Conservation (phyloP, 352 stramenopile species). For the Pythium sukuiense region DNA sequence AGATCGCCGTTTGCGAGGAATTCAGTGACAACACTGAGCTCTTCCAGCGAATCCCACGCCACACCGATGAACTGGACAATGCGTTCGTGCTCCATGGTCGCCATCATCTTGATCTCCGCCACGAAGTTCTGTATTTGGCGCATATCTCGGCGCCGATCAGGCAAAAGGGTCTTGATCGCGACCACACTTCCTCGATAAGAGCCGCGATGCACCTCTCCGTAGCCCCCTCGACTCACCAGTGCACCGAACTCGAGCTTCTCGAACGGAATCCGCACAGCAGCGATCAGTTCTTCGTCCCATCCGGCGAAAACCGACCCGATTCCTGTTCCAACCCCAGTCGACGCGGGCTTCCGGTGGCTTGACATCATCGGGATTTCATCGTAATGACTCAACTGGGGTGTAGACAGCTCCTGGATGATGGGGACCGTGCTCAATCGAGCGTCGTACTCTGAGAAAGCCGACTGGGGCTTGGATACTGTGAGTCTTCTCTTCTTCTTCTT, state of each 20-base stretch:
- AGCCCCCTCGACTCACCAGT: slow-evolving; percentile 48
- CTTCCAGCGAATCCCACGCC: slow-evolving; percentile 43
- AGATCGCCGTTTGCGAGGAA: slow-evolving; percentile 27
- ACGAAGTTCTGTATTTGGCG: slow-evolving; percentile 52
- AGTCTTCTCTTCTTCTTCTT: too few species aligned
- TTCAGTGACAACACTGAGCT: slow-evolving; percentile 29
- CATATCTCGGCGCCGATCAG: slow-evolving; percentile 47
- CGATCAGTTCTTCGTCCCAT: slow-evolving; percentile 23
- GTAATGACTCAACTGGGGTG: neutral
- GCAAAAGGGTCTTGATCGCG: slow-evolving; percentile 63
- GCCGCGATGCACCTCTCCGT: slow-evolving; percentile 49
- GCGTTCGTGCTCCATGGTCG: slow-evolving; percentile 52
- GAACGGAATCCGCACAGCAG: slow-evolving; percentile 41
- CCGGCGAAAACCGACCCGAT: slow-evolving; percentile 1
- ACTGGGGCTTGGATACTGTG: too few species aligned
- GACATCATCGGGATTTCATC: neutral
- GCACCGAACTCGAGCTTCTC: slow-evolving; percentile 42
- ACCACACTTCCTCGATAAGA: slow-evolving; percentile 47
- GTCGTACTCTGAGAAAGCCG: too few species aligned
- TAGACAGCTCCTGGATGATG: neutral
- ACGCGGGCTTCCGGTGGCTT: neutral
- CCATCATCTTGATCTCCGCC: slow-evolving; percentile 58
- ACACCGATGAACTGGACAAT: slow-evolving; percentile 70
- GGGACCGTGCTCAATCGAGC: too few species aligned
- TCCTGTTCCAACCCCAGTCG: neutral